Conservation (phyloP, 1,139 yeast species). For the Sugiyamaella neomexicana region DNA sequence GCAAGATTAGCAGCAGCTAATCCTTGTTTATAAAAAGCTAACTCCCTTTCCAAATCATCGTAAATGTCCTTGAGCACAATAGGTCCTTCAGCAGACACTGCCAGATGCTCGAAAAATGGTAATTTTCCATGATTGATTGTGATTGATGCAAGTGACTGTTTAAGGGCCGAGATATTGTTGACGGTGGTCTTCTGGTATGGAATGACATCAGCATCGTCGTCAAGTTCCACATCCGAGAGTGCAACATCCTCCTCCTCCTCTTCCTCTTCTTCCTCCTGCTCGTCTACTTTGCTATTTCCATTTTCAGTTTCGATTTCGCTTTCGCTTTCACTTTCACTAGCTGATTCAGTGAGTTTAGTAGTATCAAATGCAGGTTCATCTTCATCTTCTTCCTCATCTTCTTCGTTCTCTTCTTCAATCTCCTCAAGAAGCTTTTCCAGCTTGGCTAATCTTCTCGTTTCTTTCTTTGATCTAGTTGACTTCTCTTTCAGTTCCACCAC, state of each 20-base stretch:
- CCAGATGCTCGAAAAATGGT: constrained; percentile 81
- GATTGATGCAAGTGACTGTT: constrained; percentile 38
- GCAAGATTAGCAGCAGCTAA: constrained; percentile 79
- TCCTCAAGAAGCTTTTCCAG: constrained; percentile 17
- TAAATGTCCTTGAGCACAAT: constrained; percentile 82
- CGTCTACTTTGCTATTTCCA: constrained; percentile 33
- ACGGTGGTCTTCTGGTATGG: constrained; percentile 85
- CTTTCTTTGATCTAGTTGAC: constrained; percentile 34
- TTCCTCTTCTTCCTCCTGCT: constrained; percentile 42
- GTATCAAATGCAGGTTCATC: constrained; percentile 38
- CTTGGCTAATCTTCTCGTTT: constrained; percentile 27
- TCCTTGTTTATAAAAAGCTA: constrained; percentile 89
- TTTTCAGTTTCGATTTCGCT: constrained; percentile 31
- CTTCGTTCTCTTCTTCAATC: constrained; percentile 25
- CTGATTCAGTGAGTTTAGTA: constrained; percentile 24
- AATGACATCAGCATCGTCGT: constrained; percentile 82
- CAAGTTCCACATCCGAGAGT: constrained; percentile 71
- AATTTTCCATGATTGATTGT: constrained; percentile 47
- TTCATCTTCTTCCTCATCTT: constrained; percentile 30
- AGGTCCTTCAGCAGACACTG: constrained; percentile 59
- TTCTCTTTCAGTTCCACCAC: constrained; percentile 29
- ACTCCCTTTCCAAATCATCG: constrained; percentile 89
- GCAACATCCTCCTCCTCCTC: constrained; percentile 54
- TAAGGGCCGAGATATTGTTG: constrained; percentile 45
- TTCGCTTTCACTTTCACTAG: constrained; percentile 32